phyloP scores from a whole-genome alignment of 2,329 filamentous ascomycete genomes.

The Cordyceps cateniannulata region DNA sequence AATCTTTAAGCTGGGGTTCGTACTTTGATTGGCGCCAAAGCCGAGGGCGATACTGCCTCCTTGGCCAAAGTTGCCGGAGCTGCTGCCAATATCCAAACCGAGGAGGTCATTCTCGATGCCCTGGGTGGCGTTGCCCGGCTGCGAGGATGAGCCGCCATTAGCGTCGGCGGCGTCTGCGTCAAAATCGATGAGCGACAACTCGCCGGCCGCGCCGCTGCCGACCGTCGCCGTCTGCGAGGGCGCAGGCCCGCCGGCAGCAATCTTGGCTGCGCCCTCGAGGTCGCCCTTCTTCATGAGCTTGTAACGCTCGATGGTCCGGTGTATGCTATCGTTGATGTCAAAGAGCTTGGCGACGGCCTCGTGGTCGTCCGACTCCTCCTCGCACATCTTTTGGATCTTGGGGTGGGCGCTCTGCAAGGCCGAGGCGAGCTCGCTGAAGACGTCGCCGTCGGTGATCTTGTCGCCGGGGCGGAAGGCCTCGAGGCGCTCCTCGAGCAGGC shows the following conservation, averaged over 20 bases:
- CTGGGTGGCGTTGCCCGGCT: conserved; percentile 40
- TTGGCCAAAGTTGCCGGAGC: conserved; percentile 56
- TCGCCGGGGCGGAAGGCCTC: conserved; percentile 79
- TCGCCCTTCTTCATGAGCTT: conserved; percentile 96
- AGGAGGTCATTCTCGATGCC: conserved; percentile 83
- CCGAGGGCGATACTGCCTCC: conserved; percentile 80
- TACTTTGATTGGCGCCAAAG: conserved; percentile 63
- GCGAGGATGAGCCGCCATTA: conserved; percentile 33
- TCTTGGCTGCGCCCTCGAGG: conserved; percentile 71
- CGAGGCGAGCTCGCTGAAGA: conserved; percentile 78
- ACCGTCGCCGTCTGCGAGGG: conserved; percentile 52
- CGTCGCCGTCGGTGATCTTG: conserved; percentile 61
- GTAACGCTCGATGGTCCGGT: conserved; percentile 91
- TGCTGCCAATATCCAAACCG: conserved; percentile 72
- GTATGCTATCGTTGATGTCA: conserved; percentile 98
- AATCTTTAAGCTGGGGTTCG: conserved; percentile 24
- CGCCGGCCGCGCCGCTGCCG: conserved; percentile 43
- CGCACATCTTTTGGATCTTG: conserved; percentile 99
- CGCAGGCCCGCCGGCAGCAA: conserved; percentile 64
- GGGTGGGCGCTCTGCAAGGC: conserved; percentile 89
- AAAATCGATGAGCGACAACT: conserved; percentile 92
- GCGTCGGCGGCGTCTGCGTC: conserved; percentile 57
- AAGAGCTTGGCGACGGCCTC: conserved; percentile 93
- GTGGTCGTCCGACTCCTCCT: conserved; percentile 94
- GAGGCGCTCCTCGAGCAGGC: conserved; percentile 84